These are phyloP conservation scores for Mortierella sp. DNA, from an alignment of 371 early-diverging fungal species.

Conservation along the genomic window DNA sequence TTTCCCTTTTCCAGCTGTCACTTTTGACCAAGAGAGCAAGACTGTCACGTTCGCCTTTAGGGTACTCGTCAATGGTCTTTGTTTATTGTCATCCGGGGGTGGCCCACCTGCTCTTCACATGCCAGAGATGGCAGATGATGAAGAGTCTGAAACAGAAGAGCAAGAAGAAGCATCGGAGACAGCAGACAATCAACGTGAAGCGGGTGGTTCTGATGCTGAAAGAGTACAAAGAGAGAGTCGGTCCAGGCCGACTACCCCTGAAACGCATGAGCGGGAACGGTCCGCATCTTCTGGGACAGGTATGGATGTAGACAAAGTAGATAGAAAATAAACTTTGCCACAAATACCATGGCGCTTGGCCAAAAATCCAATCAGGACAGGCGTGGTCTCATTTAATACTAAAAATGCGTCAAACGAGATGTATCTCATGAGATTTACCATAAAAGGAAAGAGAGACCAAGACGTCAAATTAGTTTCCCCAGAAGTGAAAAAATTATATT, in stretches of 20 bases:
- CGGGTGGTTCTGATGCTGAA: neutral
- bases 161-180: neutral
- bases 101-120: constrained; percentile 54
- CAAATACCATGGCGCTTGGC: neutral
- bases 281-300: neutral
- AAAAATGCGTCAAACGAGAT: neutral
- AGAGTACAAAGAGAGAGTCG: neutral
- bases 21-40: constrained; percentile 16
- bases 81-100: constrained; percentile 33
- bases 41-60: constrained; percentile 35
- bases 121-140: constrained; percentile 49
- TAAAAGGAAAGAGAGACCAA: neutral
- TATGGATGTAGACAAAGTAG: neutral
- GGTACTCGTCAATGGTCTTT: constrained; percentile 37
- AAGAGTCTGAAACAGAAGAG: constrained; percentile 25
- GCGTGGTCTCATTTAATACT: neutral
- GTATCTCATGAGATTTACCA: neutral
- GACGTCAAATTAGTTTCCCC: neutral
- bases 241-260: neutral
- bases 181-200: neutral
- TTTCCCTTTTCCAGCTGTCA: constrained; percentile 17
- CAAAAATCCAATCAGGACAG: neutral
- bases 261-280: neutral
- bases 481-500: neutral
- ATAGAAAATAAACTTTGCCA: neutral